Base-by-base conservation (phyloP, 768 basidiomycete genomes). In the Termitomyces sp. region DNA sequence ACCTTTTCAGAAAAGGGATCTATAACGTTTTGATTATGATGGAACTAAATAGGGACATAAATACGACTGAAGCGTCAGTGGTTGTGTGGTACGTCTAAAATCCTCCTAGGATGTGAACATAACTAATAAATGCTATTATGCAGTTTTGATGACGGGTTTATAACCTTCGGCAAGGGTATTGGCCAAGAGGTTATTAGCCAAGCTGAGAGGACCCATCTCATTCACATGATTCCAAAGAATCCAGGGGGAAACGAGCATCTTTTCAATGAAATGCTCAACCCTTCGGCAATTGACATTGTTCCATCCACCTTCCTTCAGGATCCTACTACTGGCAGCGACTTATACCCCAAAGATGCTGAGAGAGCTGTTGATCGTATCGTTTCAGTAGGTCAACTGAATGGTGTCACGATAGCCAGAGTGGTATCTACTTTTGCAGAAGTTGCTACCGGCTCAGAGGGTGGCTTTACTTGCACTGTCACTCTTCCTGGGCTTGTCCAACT, bases 21-120 rank as follows among this genome's bases (percentile, higher is more conserved):
- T 79, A 76, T 62, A 93, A 93, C 67, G 73, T 91, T 10, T 71
- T 91, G 35, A 74, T 93, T 35, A 73, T 81, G 32, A 86, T 84
- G 1, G 83, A 83, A 64, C 76, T 78, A 1, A 70, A 77, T 5
- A 84, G 87, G 67, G 87, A 88, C 66, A 63, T 88, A 12, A 85
- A 84, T 50, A 55, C 88, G 30, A 82, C 85, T 6, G 77, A 77
- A 33, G 81, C 79, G 7, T 77, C 81, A 7, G 71, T 86, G 32
- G 79, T 92, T 10, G 79, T 92, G 65, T 77, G 85, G 89, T 89
- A 60, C 49, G 80, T 63, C 14, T 51, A 52, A 47, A 14, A 33
- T 50, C 4, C 30, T 50, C 26, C 49, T 5, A 43, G 18, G 26
- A 32, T 53, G 43, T 44, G 20, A 43, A 10, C 51, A 26, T 50